phyloP scores from a whole-genome alignment of 2,329 filamentous ascomycete genomes.

The Botryosphaeria dothidea region DNA sequence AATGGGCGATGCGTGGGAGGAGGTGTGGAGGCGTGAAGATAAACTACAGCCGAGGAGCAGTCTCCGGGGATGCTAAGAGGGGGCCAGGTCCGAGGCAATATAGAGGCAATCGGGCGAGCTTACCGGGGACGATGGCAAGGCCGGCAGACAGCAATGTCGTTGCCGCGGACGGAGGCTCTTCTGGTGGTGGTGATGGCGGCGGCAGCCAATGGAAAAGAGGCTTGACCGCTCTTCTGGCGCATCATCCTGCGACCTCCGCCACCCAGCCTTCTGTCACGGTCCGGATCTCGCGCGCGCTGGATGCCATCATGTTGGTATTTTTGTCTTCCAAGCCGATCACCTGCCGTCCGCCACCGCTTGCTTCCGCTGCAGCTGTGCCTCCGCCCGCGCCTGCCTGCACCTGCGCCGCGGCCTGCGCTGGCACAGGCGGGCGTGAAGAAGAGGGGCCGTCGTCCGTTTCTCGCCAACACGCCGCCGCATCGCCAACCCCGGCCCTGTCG shows the following conservation, averaged over 20 bases:
- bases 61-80: not conserved
- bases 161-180: not conserved
- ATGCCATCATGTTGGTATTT: not conserved
- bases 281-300: not conserved
- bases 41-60: not conserved
- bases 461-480: not conserved
- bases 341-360: not conserved
- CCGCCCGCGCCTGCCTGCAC: not conserved
- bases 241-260: not conserved
- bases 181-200: not conserved
- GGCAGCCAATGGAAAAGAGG: not conserved
- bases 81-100: not conserved
- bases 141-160: not conserved
- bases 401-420: not conserved
- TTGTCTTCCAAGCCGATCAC: not conserved
- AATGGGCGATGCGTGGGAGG: not conserved
- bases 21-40: not conserved
- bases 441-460: not conserved
- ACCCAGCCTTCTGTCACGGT: not conserved
- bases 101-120: not conserved
- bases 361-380: not conserved
- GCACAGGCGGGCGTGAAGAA: not conserved
- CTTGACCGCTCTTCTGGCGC: conserved; percentile 8
- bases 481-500: not conserved
- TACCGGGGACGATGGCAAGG: not conserved